phyloP scores from a whole-genome alignment of 2,329 filamentous ascomycete species.

The Akanthomyces dipterigenus region DNA sequence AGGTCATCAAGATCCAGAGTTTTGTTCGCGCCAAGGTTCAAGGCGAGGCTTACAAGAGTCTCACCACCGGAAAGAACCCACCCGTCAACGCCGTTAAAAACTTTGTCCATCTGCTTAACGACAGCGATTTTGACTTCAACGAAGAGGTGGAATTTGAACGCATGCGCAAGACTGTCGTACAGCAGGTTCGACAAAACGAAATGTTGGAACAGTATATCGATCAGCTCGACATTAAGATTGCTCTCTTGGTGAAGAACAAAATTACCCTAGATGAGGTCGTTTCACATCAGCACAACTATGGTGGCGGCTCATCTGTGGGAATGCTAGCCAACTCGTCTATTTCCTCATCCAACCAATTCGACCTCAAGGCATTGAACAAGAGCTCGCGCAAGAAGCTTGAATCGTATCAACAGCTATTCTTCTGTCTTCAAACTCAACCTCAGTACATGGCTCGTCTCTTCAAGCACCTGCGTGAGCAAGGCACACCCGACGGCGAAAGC shows the following conservation, averaged over 20 bases:
- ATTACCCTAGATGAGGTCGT: constrained; percentile 98
- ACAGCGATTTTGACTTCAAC: constrained; percentile 98
- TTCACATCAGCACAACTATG: constrained; percentile 92
- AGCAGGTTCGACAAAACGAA: constrained; percentile 95
- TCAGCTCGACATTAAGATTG: constrained; percentile 98
- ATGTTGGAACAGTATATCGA: constrained; percentile 97
- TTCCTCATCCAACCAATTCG: constrained; percentile 83
- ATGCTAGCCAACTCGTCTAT: constrained; percentile 85
- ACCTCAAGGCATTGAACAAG: constrained; percentile 96
- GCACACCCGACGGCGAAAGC: constrained; percentile 82
- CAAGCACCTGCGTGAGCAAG: constrained; percentile 73
- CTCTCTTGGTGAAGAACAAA: constrained; percentile 97
- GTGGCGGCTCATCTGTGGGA: constrained; percentile 70
- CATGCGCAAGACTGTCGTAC: constrained; percentile 89
- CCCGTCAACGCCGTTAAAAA: constrained; percentile 96
- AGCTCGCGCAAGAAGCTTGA: constrained; percentile 92
- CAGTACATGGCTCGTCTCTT: constrained; percentile 90
- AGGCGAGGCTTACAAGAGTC: constrained; percentile 94
- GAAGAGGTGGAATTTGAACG: constrained; percentile 97
- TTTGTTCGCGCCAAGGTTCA: constrained; percentile 92
- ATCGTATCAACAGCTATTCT: constrained; percentile 95
- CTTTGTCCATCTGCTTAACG: constrained; percentile 94
- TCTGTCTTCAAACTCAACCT: constrained; percentile 91
- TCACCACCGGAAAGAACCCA: constrained; percentile 93
- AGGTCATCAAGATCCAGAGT: constrained; percentile 97